Conservation (phyloP, 2,329 filamentous ascomycete species). For the Talaromyces funiculosus region DNA sequence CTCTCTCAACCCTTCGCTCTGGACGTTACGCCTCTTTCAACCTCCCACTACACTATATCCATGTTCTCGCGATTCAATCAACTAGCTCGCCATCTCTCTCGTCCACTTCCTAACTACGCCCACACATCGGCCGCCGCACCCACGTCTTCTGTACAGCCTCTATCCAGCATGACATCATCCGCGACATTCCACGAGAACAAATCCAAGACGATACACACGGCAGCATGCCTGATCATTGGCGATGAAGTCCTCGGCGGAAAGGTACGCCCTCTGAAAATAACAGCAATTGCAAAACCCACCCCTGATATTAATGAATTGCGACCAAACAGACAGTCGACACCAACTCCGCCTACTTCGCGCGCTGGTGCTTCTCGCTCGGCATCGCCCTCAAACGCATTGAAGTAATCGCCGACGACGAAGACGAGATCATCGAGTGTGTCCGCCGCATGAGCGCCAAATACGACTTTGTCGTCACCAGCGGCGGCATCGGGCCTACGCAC, state of each 20-base stretch:
- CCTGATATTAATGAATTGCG: constrained; percentile 4
- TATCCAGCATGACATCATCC: constrained; percentile 41
- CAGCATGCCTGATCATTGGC: constrained; percentile 91
- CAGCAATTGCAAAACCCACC: too few species aligned
- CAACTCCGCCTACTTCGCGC: constrained; percentile 60
- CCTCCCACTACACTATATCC: constrained; percentile 9
- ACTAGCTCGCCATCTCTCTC: constrained; percentile 64
- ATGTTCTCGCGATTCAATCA: constrained; percentile 78
- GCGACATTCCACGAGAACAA: constrained; percentile 24
- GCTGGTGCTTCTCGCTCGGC: constrained; percentile 60
- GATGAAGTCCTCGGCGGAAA: constrained; percentile 95
- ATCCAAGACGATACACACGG: constrained; percentile 70
- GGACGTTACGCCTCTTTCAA: not conserved
- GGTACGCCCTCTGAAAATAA: constrained; percentile 43
- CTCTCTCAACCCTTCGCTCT: not conserved
- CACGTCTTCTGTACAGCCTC: constrained; percentile 9
- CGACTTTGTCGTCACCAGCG: constrained; percentile 91
- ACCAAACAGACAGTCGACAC: constrained; percentile 61
- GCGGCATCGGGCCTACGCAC: constrained; percentile 96
- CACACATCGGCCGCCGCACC: constrained; percentile 37
- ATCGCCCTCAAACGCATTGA: constrained; percentile 77
- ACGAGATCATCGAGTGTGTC: constrained; percentile 82
- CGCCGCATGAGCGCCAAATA: constrained; percentile 81
- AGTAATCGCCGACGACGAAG: constrained; percentile 87
- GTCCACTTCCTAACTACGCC: constrained; percentile 54